Percentiles rank a stretch among this genome's conserved stretches.
phyloP scores from a whole-genome alignment of 1,284 basidiomycete species.

The Tremellales sp. region DNA sequence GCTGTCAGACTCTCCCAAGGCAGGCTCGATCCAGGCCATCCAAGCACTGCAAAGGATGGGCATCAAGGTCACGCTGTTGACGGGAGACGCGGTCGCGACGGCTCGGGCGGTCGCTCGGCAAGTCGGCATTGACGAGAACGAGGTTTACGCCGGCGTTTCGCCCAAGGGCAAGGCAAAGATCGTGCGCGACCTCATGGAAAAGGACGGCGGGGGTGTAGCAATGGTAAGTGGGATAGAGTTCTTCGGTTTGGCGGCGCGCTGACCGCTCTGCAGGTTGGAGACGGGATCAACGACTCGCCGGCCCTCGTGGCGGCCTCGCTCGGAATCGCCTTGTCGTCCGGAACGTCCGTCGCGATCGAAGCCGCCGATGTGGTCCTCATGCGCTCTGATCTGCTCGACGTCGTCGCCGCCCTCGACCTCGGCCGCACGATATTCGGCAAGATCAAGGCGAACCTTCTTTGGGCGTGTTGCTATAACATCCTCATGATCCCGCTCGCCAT shows the following conservation, averaged over 20 bases:
- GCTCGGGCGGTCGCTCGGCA: slow-evolving; percentile 80
- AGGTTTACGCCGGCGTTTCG: slow-evolving; percentile 83
- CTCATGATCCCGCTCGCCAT: slow-evolving; percentile 97
- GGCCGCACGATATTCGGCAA: slow-evolving; percentile 84
- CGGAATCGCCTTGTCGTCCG: slow-evolving; percentile 91
- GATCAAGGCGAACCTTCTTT: slow-evolving; percentile 77
- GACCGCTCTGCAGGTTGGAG: slow-evolving; percentile 68
- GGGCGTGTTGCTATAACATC: slow-evolving; percentile 92
- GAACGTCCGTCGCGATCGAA: slow-evolving; percentile 95
- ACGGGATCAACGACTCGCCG: slow-evolving; percentile 98
- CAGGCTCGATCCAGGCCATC: slow-evolving; percentile 75
- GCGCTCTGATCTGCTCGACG: slow-evolving; percentile 91
- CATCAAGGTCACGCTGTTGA: slow-evolving; percentile 84
- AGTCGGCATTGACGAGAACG: slow-evolving; percentile 73
- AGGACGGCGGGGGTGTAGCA: slow-evolving; percentile 67
- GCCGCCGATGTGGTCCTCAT: slow-evolving; percentile 97
- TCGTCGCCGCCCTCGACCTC: slow-evolving; percentile 90
- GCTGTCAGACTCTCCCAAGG: slow-evolving; percentile 77
- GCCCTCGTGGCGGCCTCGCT: slow-evolving; percentile 92
- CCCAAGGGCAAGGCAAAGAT: slow-evolving; percentile 87
- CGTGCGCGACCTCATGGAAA: slow-evolving; percentile 64
- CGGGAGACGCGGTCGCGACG: slow-evolving; percentile 78
- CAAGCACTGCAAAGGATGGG: slow-evolving; percentile 76
- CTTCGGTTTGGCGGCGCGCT: slow-evolving; percentile 2
- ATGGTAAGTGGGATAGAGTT: slow-evolving; percentile 62